Conservation (phyloP, 441 rosid genomes). For the Erodium trifolium region DNA sequence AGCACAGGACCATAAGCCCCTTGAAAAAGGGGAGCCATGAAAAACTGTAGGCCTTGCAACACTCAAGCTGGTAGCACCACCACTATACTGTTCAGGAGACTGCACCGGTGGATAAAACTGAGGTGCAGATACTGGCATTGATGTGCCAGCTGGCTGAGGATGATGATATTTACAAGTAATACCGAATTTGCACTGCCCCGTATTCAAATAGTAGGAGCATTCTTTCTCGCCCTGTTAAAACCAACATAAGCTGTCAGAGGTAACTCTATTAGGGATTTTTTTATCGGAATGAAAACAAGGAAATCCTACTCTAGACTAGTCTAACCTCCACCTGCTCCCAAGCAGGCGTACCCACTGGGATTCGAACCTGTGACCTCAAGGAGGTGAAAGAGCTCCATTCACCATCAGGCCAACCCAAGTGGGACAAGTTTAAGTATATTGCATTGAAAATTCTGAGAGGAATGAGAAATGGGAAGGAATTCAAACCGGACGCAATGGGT, state of each 20-base stretch:
- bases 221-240: constrained; percentile 58
- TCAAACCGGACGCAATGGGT: constrained; percentile 85
- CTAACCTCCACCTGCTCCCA: no score
- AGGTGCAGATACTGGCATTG: constrained; percentile 34
- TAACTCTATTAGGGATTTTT: no score
- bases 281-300: no score
- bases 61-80: constrained; percentile 22
- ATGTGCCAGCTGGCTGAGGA: constrained; percentile 48
- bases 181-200: constrained; percentile 91
- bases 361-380: no score
- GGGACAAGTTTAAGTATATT: neutral
- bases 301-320: no score
- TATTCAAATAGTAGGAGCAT: constrained; percentile 84
- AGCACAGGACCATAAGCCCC: constrained; percentile 66
- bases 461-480: constrained; percentile 11
- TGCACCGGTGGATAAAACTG: constrained; percentile 51
- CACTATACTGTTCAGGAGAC: constrained; percentile 66
- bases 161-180: constrained; percentile 84
- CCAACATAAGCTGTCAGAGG: neutral
- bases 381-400: no score
- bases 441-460: neutral
- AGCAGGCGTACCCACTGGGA: no score
- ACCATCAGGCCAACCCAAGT: no score
- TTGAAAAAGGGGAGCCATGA: constrained; percentile 51
- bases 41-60: constrained; percentile 70